phyloP scores from a whole-genome alignment of 495 filamentous ascomycete genomes.

The Clavariopsis aquatica region DNA sequence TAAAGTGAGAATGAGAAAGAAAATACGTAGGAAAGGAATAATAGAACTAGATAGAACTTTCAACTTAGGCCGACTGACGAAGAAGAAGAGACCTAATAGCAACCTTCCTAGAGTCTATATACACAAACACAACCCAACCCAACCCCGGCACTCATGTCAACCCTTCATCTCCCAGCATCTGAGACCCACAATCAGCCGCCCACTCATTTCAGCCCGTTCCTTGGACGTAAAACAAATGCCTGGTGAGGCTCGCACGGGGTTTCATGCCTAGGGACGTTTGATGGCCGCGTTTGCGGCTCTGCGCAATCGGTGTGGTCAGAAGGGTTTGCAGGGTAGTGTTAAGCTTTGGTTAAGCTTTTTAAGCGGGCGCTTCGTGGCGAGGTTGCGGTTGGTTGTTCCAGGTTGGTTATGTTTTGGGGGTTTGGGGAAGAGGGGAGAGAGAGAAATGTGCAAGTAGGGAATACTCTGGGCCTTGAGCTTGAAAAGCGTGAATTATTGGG shows the following conservation, averaged over 20 bases:
- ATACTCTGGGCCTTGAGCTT: too few relatives aligned
- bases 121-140: too few relatives aligned
- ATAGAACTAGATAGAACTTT: neutral
- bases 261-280: neutral
- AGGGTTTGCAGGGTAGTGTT: too few relatives aligned
- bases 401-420: too few relatives aligned
- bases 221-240: neutral
- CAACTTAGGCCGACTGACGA: neutral
- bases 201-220: neutral
- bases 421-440: too few relatives aligned
- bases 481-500: too few relatives aligned
- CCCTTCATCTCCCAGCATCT: neutral
- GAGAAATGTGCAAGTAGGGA: too few relatives aligned
- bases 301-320: neutral
- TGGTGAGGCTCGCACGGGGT: neutral
- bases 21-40: neutral
- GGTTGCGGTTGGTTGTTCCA: neutral
- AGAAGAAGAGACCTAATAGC: neutral
- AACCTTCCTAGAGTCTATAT: too few relatives aligned
- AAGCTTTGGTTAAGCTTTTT: neutral
- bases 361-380: neutral
- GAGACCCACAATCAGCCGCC: neutral
- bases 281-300: neutral
- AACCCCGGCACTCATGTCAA: too few relatives aligned
- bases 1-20: neutral